Conservation (phyloP, 2,329 filamentous ascomycete species). For the Fusarium sp. region DNA sequence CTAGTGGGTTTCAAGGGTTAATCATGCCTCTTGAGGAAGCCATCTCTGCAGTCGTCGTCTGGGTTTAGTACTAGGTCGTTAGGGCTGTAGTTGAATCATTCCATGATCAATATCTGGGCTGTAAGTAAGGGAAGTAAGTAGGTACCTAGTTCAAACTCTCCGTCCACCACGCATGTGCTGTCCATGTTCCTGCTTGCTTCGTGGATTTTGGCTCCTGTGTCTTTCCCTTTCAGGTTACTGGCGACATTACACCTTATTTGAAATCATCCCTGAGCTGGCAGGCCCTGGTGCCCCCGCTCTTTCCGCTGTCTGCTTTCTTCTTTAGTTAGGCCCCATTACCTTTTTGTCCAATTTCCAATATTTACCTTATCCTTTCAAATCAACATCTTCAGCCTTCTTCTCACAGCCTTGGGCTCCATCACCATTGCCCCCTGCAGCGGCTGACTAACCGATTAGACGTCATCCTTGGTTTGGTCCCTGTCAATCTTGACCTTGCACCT, state of each 20-base stretch:
- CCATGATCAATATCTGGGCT: neutral
- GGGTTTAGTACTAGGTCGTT: neutral
- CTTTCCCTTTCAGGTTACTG: neutral
- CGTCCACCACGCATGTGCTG: neutral
- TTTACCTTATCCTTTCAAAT: slow-evolving; percentile 34
- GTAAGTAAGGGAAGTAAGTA: neutral
- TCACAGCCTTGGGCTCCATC: slow-evolving; percentile 9
- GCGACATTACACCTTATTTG: slow-evolving; percentile 2
- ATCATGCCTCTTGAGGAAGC: slow-evolving; percentile 5
- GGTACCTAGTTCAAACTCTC: neutral
- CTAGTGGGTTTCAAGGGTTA: neutral
- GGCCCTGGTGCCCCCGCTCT: slow-evolving; percentile 13
- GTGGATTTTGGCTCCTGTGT: neutral
- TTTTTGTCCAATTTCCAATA: slow-evolving; percentile 23
- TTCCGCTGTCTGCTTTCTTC: neutral
- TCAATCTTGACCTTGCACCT: slow-evolving; percentile 28
- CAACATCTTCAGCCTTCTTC: slow-evolving; percentile 24
- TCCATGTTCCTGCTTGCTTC: slow-evolving; percentile 5
- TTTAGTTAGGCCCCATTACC: slow-evolving; percentile 3
- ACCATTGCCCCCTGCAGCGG: slow-evolving; percentile 26
- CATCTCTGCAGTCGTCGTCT: slow-evolving; percentile 8
- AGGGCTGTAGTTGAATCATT: slow-evolving; percentile 7
- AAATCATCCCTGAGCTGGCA: slow-evolving; percentile 13
- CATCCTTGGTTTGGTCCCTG: slow-evolving; percentile 28
- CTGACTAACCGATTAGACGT: slow-evolving; percentile 41